phyloP scores from a whole-genome alignment of 208 protist genomes.

The Trypanosoma vivax region DNA sequence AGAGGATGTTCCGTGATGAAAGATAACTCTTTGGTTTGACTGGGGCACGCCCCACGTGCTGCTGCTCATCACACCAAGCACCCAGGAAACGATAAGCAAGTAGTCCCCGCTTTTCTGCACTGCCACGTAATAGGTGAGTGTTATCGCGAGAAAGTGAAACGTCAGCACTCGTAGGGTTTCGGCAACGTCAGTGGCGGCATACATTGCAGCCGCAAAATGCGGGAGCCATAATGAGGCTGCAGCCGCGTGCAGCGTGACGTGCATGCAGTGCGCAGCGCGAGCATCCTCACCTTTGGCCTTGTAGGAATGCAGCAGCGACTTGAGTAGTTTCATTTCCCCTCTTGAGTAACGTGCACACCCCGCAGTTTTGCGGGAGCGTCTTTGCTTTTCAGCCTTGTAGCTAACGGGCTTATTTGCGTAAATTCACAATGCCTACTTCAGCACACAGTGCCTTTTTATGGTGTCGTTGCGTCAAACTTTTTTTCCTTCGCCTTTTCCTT shows the following conservation, averaged over 20 bases:
- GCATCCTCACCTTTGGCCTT: no score
- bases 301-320: no score
- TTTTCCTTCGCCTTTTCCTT: no score
- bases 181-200: conserved; percentile 24
- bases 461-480: no score
- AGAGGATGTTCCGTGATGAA: neutral
- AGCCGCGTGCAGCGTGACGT: conserved; percentile 15
- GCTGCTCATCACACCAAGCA: conserved; percentile 56
- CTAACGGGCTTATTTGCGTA: no score
- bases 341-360: no score
- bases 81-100: conserved; percentile 60
- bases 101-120: conserved; percentile 58
- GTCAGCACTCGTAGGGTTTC: conserved; percentile 28
- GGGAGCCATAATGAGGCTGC: conserved; percentile 62
- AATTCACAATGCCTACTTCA: no score
- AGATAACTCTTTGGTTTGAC: conserved; percentile 2
- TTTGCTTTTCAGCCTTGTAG: no score
- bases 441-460: no score
- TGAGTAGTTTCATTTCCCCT: no score
- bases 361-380: no score
- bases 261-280: neutral
- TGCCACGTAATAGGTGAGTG: conserved; percentile 37
- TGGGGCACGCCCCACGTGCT: conserved; percentile 40
- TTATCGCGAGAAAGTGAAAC: conserved; percentile 36
- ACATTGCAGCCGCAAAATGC: conserved; percentile 54